Percentiles rank a stretch among this genome's conserved stretches.
These are phyloP conservation scores for Rosa persica DNA, from an alignment of 306 rosid genomes.

Conservation along the genomic window DNA sequence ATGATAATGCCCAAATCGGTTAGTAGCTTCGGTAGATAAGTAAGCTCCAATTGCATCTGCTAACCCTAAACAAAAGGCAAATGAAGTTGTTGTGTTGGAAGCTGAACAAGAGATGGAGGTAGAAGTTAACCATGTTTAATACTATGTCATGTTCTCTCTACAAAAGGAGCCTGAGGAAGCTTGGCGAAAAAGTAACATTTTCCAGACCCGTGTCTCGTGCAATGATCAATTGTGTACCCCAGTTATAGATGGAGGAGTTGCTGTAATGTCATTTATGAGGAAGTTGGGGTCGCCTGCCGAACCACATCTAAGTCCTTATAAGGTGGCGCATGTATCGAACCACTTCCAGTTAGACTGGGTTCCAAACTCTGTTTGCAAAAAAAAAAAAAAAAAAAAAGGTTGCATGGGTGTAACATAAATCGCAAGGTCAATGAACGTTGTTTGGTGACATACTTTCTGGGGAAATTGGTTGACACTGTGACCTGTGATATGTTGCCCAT, in stretches of 20 bases:
- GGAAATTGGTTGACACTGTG: not conserved
- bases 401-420: not conserved
- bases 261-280: not conserved
- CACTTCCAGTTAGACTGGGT: too few relatives aligned
- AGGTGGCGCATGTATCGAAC: too few relatives aligned
- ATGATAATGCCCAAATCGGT: not conserved
- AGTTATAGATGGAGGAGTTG: not conserved
- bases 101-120: not conserved
- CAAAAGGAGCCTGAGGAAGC: not conserved
- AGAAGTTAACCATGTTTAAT: not conserved
- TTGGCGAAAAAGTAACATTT: not conserved
- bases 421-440: not conserved
- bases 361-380: too few relatives aligned
- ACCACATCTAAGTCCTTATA: not conserved
- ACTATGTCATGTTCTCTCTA: not conserved
- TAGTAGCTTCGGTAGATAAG: not conserved
- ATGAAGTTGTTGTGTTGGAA: not conserved
- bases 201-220: not conserved
- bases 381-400: too few relatives aligned
- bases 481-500: too few relatives aligned
- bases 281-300: not conserved
- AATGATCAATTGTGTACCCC: not conserved
- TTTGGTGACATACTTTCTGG: not conserved
- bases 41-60: not conserved
- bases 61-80: too few relatives aligned